Evolutionary conservation across 2,329 filamentous ascomycete genomes (phyloP).

Genomic region (Ambrosiella cleistominuta): DNA sequence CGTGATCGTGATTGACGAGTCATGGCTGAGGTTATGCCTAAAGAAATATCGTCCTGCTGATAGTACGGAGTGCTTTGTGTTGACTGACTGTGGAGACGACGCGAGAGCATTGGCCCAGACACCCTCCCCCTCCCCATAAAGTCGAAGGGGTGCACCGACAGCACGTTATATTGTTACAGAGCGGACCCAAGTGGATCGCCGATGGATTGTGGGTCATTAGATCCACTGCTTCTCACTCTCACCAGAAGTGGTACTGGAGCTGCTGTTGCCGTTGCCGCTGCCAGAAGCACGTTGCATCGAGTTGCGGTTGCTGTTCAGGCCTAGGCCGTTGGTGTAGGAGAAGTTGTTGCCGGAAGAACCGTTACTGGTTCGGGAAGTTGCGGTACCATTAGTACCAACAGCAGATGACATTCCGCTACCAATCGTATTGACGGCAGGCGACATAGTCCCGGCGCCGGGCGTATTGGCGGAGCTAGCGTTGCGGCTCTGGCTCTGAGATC

Average conservation of each 20-base stretch:
- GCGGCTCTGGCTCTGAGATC: conserved; percentile 13
- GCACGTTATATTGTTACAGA: conserved; percentile 13
- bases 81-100: too few relatives aligned
- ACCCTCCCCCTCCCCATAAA: neutral
- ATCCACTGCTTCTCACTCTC: conserved; percentile 23
- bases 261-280: conserved; percentile 7
- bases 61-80: too few relatives aligned
- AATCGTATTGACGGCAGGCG: conserved; percentile 7
- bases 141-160: conserved; percentile 7
- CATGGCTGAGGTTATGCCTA: too few relatives aligned
- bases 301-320: neutral
- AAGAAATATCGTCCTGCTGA: too few relatives aligned
- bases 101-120: neutral
- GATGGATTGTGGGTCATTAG: conserved; percentile 18
- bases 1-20: neutral
- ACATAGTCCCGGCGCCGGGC: conserved; percentile 7
- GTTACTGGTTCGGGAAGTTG: conserved; percentile 8
- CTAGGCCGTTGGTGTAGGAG: conserved; percentile 10
- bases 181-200: neutral
- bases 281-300: neutral
- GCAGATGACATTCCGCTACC: conserved; percentile 7
- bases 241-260: conserved; percentile 1
- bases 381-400: conserved; percentile 6
- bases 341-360: neutral
- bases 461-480: conserved; percentile 3